phyloP scores from a whole-genome alignment of 1,139 yeast genomes.

The Geotrichum aggregatum region DNA sequence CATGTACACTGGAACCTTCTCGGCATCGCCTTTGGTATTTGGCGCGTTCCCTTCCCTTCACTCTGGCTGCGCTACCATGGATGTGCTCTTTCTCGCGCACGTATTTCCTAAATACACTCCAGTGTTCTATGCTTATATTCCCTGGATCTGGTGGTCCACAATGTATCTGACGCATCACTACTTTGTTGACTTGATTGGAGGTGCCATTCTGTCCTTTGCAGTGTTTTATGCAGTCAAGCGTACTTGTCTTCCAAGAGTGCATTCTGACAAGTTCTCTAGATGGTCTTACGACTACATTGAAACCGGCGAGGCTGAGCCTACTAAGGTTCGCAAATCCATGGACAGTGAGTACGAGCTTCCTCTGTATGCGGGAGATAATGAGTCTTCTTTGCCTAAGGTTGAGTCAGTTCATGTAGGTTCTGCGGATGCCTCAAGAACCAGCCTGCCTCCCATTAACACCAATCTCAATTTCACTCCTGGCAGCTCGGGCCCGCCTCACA shows the following conservation, averaged over 20 bases:
- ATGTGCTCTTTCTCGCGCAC: conserved; percentile 77
- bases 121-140: conserved; percentile 67
- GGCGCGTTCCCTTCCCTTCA: conserved; percentile 98
- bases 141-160: conserved; percentile 97
- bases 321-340: conserved; percentile 35
- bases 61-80: conserved; percentile 91
- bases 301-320: conserved; percentile 35
- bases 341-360: conserved; percentile 34
- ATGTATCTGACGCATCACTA: conserved; percentile 96
- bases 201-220: conserved; percentile 69
- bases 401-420: neutral
- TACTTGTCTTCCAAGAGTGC: conserved; percentile 67
- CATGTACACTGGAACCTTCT: conserved; percentile 80
- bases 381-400: neutral
- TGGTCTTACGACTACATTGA: conserved; percentile 66
- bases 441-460: conserved; percentile 22
- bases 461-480: conserved; percentile 9
- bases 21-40: conserved; percentile 86
- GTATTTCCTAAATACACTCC: conserved; percentile 67
- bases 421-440: conserved; percentile 16
- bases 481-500: too few species aligned
- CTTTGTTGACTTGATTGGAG: conserved; percentile 86
- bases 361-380: conserved; percentile 6
- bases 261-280: conserved; percentile 63
- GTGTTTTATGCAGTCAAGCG: conserved; percentile 73